Percentiles rank a stretch among this genome's conserved stretches.
These are phyloP conservation scores for Penicillium rolfsii DNA, from an alignment of 2,329 filamentous ascomycete genomes.

Conservation along the genomic window DNA sequence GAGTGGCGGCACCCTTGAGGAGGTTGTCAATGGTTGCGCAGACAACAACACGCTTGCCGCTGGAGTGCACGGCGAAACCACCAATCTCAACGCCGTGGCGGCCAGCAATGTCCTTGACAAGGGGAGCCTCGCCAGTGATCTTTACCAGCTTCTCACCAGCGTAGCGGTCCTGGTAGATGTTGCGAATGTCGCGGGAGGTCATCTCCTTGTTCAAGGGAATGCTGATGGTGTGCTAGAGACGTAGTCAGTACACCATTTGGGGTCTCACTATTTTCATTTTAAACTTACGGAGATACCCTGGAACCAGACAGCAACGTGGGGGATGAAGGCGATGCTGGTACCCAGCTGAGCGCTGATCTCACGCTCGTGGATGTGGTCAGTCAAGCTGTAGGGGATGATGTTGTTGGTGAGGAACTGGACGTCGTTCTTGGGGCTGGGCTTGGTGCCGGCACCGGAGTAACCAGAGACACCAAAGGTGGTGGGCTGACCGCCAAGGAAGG, in stretches of 20 bases:
- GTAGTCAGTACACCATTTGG: constrained; percentile 21
- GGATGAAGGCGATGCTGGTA: constrained; percentile 77
- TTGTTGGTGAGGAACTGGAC: constrained; percentile 81
- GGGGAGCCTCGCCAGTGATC: constrained; percentile 82
- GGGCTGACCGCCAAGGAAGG: constrained; percentile 75
- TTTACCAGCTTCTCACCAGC: constrained; percentile 95
- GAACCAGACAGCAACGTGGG: constrained; percentile 97
- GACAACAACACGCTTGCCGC: constrained; percentile 89
- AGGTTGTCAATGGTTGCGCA: constrained; percentile 94
- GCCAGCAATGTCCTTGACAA: constrained; percentile 80
- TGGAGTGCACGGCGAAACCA: constrained; percentile 88
- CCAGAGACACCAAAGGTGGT: constrained; percentile 89
- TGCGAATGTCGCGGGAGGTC: constrained; percentile 87
- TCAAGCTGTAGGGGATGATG: constrained; percentile 86
- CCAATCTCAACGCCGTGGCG: constrained; percentile 93
- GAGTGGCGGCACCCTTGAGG: constrained; percentile 88
- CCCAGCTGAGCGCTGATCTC: constrained; percentile 84
- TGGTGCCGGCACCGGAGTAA: constrained; percentile 93
- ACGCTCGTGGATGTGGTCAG: constrained; percentile 91
- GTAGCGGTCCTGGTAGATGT: constrained; percentile 94
- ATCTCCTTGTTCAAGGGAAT: constrained; percentile 85
- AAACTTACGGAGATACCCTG: constrained; percentile 75
- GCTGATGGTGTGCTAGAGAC: constrained; percentile 74
- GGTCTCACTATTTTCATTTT: not conserved
- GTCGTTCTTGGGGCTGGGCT: constrained; percentile 93